A percentile compares a stretch with the other conserved stretches of the same genome.
phyloP scores from a whole-genome alignment of 768 basidiomycete species.

The Collybiopsis luxurians region DNA sequence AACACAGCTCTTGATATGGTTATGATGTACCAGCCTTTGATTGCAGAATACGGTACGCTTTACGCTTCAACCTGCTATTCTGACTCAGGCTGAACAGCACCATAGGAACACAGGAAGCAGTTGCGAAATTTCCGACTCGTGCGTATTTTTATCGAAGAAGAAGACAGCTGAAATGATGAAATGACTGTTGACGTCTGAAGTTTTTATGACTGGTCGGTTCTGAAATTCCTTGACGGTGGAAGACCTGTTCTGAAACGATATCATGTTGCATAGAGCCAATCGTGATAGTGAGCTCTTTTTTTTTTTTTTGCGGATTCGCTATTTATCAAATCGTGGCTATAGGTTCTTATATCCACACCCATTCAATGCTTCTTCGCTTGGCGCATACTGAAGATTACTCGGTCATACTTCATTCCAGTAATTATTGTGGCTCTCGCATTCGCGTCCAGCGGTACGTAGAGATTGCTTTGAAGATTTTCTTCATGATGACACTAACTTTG shows the following conservation, averaged over 20 bases:
- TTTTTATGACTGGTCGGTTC: constrained; percentile 23
- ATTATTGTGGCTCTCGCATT: constrained; percentile 9
- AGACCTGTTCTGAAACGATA: background rate
- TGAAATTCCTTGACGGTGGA: constrained; percentile 15
- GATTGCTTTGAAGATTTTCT: background rate
- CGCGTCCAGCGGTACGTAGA: constrained; percentile 1
- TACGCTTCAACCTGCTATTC: background rate
- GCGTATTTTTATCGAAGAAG: background rate
- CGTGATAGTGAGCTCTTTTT: constrained; percentile 22
- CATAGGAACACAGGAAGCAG: constrained; percentile 29
- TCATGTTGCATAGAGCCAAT: constrained; percentile 26
- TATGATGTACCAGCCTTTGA: constrained; percentile 46
- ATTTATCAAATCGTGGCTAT: background rate
- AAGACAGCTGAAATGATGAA: no score
- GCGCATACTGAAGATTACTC: constrained; percentile 12
- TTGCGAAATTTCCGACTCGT: constrained; percentile 27
- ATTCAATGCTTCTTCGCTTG: constrained; percentile 16
- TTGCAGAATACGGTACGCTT: constrained; percentile 35
- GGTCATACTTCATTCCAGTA: constrained; percentile 4
- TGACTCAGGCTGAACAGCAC: background rate
- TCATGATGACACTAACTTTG: background rate
- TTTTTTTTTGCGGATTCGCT: background rate
- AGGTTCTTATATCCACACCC: constrained; percentile 16
- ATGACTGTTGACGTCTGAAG: constrained; percentile 11
- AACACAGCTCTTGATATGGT: constrained; percentile 44